phyloP scores from a whole-genome alignment of 2,329 filamentous ascomycete species.

The Aspergillus puulaauensis region DNA sequence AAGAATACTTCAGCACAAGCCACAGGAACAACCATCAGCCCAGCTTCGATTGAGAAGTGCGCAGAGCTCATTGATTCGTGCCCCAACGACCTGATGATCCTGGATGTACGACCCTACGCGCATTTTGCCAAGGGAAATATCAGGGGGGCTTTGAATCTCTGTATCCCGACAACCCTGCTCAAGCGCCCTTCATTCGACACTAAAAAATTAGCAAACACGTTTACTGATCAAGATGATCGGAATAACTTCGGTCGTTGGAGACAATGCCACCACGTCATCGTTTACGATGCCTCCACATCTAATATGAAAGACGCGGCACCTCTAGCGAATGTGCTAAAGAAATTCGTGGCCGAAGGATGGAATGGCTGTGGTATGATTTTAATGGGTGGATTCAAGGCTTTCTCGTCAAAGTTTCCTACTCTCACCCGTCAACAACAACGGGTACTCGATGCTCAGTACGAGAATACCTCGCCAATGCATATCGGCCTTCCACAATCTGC shows the following conservation, averaged over 20 bases:
- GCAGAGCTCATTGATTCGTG: conserved; percentile 56
- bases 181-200: conserved; percentile 90
- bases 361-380: conserved; percentile 71
- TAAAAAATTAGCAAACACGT: conserved; percentile 82
- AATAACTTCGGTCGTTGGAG: conserved; percentile 75
- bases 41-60: conserved; percentile 55
- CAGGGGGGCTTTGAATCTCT: conserved; percentile 80
- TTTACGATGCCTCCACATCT: conserved; percentile 78
- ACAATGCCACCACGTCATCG: conserved; percentile 72
- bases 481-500: conserved; percentile 57
- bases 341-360: conserved; percentile 85
- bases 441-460: conserved; percentile 34
- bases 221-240: conserved; percentile 70
- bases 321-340: conserved; percentile 85
- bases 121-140: conserved; percentile 77
- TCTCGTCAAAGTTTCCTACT: conserved; percentile 65
- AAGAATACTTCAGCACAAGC: neutral
- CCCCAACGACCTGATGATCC: conserved; percentile 61
- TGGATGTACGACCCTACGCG: conserved; percentile 85
- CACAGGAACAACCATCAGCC: conserved; percentile 40
- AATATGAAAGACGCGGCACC: conserved; percentile 78
- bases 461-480: conserved; percentile 54
- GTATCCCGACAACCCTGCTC: conserved; percentile 89
- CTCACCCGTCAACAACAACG: conserved; percentile 28
- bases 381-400: conserved; percentile 76